Percentiles rank a stretch among this genome's conserved stretches.
Conservation (phyloP, 371 early-diverging fungal species). For the Batrachochytrium dendrobatidis region DNA sequence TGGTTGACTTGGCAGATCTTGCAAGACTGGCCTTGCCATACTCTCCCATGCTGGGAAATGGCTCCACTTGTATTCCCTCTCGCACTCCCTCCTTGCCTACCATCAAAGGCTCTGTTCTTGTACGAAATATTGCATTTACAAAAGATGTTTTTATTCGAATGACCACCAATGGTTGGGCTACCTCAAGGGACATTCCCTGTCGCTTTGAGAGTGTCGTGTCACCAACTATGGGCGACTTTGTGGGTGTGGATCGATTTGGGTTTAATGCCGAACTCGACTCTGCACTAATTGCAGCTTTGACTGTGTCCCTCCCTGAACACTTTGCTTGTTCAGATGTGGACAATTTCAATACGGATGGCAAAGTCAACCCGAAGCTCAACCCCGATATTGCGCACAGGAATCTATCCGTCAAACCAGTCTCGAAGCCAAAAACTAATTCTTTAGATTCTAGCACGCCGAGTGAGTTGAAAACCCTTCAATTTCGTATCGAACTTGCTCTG, state of each 20-base stretch:
- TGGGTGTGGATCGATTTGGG: slow-evolving; percentile 41
- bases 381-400: not conserved
- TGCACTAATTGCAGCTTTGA: not conserved
- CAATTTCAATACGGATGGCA: not conserved
- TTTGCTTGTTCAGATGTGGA: not conserved
- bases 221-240: slow-evolving; percentile 9
- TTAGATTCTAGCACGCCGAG: no score
- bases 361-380: not conserved
- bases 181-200: slow-evolving; percentile 51
- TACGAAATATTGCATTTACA: slow-evolving; percentile 70
- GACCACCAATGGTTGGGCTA: slow-evolving; percentile 62
- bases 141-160: slow-evolving; percentile 63
- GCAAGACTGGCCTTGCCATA: no score
- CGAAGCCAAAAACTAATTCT: no score
- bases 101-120: slow-evolving; percentile 34
- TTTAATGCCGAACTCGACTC: slow-evolving; percentile 31
- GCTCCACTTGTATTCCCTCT: no score
- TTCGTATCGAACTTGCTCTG: not conserved
- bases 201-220: slow-evolving; percentile 26
- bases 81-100: slow-evolving; percentile 15
- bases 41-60: no score
- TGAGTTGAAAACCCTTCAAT: no score
- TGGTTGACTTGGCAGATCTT: not conserved
- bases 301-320: no score
- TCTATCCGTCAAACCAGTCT: not conserved